A percentile compares a stretch with the other conserved stretches of the same genome.
phyloP scores from a whole-genome alignment of 352 stramenopile species.

The Pythium periplocum region DNA sequence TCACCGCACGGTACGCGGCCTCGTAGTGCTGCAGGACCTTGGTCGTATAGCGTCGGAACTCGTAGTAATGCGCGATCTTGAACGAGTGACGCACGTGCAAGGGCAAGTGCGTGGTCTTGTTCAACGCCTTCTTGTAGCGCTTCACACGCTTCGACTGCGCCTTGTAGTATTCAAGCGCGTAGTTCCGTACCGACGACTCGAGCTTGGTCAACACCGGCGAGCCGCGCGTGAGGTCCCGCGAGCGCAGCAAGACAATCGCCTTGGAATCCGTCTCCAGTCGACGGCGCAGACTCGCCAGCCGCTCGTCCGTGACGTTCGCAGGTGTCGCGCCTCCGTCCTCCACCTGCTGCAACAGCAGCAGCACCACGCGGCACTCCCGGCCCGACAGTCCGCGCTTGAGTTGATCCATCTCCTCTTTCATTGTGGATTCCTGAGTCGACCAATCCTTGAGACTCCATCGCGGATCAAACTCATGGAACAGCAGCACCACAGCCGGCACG shows the following conservation, averaged over 20 bases:
- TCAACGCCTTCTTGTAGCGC: slow-evolving; percentile 75
- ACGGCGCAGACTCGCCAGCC: slow-evolving; percentile 56
- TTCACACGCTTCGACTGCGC: slow-evolving; percentile 85
- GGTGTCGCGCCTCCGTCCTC: slow-evolving; percentile 58
- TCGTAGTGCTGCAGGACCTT: slow-evolving; percentile 87
- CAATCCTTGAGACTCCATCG: slow-evolving; percentile 67
- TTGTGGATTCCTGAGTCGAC: slow-evolving; percentile 53
- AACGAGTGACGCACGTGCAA: slow-evolving; percentile 77
- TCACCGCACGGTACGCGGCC: slow-evolving; percentile 61
- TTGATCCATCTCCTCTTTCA: slow-evolving; percentile 75
- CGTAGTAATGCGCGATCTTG: slow-evolving; percentile 88
- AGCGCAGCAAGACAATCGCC: slow-evolving; percentile 55
- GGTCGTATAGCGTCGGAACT: slow-evolving; percentile 81
- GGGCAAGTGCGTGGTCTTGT: slow-evolving; percentile 51
- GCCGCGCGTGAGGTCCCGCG: slow-evolving; percentile 54
- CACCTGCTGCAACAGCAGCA: slow-evolving; percentile 77
- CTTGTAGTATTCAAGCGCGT: slow-evolving; percentile 88
- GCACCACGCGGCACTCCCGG: slow-evolving; percentile 70
- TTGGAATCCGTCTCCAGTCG: slow-evolving; percentile 76
- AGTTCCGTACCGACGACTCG: slow-evolving; percentile 62
- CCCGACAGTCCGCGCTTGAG: slow-evolving; percentile 51
- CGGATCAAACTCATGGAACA: slow-evolving; percentile 85
- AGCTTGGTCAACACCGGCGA: slow-evolving; percentile 66
- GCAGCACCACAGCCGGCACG: slow-evolving; percentile 68
- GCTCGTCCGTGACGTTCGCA: slow-evolving; percentile 70